These are phyloP conservation scores for Ganoderma leucocontextum DNA, from an alignment of 1,284 basidiomycete genomes.

Conservation along the genomic window DNA sequence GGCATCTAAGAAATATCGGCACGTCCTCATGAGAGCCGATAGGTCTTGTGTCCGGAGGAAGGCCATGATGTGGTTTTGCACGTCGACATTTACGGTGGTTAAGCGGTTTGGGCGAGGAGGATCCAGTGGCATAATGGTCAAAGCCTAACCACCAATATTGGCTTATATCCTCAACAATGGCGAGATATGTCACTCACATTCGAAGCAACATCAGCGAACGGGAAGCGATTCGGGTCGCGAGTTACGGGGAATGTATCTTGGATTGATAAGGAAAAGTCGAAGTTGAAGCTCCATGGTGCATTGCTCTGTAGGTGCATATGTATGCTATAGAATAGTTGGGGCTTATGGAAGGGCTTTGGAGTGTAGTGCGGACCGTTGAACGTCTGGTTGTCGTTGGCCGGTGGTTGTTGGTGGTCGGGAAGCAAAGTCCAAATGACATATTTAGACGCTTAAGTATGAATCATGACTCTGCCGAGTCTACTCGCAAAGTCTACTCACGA, in stretches of 20 bases:
- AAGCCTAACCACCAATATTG: no score
- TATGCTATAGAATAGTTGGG: no score
- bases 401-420: no score
- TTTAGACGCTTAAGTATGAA: no score
- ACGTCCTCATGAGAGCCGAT: constrained; percentile 6
- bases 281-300: neutral
- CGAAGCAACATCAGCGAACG: neutral
- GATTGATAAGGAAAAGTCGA: neutral
- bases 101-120: neutral
- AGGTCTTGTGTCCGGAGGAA: neutral
- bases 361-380: no score
- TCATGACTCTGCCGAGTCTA: no score
- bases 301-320: neutral
- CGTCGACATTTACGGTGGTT: constrained; percentile 10
- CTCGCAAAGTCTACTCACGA: no score
- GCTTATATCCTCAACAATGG: no score
- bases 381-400: no score
- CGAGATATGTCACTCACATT: neutral
- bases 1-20: neutral
- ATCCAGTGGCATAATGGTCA: no score
- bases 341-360: no score
- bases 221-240: constrained; percentile 5
- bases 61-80: constrained; percentile 5
- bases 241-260: neutral
- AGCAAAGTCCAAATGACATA: no score